A percentile compares a stretch with the other conserved stretches of the same genome.
phyloP scores from a whole-genome alignment of 192 early-diverging fungal genomes.

The Allomyces macrogynus region DNA sequence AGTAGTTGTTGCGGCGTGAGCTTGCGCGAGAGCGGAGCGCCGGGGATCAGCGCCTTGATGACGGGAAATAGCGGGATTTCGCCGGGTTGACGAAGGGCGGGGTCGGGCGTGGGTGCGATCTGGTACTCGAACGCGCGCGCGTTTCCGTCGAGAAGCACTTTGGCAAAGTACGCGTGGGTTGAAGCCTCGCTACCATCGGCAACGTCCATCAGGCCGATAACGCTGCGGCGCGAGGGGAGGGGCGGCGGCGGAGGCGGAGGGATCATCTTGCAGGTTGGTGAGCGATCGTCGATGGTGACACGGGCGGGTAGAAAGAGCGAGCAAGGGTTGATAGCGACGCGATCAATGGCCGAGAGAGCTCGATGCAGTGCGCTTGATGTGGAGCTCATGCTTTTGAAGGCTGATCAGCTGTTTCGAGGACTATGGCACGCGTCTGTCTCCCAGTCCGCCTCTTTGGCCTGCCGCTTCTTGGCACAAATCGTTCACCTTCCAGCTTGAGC shows the following conservation, averaged over 20 bases:
- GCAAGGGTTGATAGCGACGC: too few species aligned
- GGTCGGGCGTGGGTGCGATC: neutral
- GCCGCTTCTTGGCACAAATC: too few species aligned
- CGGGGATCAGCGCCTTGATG: slow-evolving; percentile 6
- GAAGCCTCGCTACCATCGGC: neutral
- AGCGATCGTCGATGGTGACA: too few species aligned
- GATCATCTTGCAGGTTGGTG: neutral
- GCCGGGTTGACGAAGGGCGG: too few species aligned
- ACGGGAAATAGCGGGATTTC: slow-evolving; percentile 3
- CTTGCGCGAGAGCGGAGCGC: slow-evolving; percentile 4
- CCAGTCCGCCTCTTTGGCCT: too few species aligned
- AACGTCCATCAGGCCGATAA: neutral
- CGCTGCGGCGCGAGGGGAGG: neutral
- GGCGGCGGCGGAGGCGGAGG: neutral
- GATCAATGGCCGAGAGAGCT: too few species aligned
- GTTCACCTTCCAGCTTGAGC: too few species aligned
- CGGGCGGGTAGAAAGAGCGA: too few species aligned
- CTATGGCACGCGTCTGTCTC: too few species aligned
- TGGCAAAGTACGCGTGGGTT: neutral
- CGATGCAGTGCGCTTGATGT: too few species aligned
- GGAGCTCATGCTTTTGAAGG: too few species aligned
- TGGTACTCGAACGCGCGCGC: neutral
- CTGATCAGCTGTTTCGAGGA: too few species aligned
- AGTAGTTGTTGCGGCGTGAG: slow-evolving; percentile 3
- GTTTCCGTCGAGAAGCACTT: neutral